These are phyloP conservation scores for Talaromyces borbonicus DNA, from an alignment of 495 filamentous ascomycete genomes.

Conservation along the genomic window DNA sequence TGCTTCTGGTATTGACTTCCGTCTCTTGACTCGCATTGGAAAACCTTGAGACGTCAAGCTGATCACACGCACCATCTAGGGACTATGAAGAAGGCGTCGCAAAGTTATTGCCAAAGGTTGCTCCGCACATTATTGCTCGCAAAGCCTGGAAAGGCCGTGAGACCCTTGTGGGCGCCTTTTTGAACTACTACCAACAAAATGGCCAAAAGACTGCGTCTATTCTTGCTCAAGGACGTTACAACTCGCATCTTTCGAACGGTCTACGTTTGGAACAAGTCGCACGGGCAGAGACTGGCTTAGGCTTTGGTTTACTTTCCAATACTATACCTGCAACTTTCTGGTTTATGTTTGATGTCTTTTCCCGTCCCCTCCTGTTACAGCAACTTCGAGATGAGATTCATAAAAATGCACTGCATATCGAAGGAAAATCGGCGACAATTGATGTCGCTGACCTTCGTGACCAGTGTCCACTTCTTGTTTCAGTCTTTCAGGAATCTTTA, in stretches of 20 bases:
- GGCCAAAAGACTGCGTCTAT: conserved; percentile 26
- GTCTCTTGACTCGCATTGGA: too few relatives aligned
- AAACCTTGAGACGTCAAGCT: too few relatives aligned
- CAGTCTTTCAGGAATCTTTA: conserved; percentile 31
- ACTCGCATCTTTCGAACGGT: conserved; percentile 20
- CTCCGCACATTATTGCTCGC: conserved; percentile 30
- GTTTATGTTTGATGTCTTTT: conserved; percentile 32
- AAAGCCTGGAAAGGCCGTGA: conserved; percentile 29
- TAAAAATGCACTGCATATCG: conserved; percentile 12
- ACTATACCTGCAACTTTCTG: conserved; percentile 38
- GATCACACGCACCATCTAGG: conserved; percentile 11
- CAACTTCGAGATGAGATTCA: conserved; percentile 26
- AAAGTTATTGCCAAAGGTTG: conserved; percentile 19
- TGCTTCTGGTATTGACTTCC: conserved; percentile 45
- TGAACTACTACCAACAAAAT: conserved; percentile 23
- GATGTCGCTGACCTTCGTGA: conserved; percentile 28
- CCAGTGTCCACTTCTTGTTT: conserved; percentile 26
- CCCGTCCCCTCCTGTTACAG: conserved; percentile 24
- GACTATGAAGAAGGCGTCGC: conserved; percentile 33
- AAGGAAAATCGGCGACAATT: conserved; percentile 13
- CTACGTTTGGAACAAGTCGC: conserved; percentile 31
- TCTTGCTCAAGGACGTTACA: conserved; percentile 20
- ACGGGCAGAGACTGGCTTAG: conserved; percentile 26
- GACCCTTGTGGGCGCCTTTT: conserved; percentile 26
- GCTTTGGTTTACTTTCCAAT: conserved; percentile 34